A percentile compares a stretch with the other conserved stretches of the same genome.
These are phyloP conservation scores for Candida succiphila DNA, from an alignment of 805 yeast genomes.

Conservation along the genomic window DNA sequence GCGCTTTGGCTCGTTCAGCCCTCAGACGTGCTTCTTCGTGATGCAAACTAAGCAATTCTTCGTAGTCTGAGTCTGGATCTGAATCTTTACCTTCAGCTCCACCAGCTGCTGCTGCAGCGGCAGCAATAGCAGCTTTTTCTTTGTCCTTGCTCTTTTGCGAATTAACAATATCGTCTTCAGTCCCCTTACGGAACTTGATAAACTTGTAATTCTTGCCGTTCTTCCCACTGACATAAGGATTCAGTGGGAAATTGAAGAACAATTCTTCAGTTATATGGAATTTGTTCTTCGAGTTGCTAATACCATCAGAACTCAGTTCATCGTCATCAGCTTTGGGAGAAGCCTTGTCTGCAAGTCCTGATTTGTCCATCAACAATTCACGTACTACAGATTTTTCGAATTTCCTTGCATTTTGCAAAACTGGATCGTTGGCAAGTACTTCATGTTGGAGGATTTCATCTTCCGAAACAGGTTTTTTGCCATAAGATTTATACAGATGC, in stretches of 20 bases:
- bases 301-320: slow-evolving; percentile 2
- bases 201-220: slow-evolving; percentile 21
- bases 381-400: slow-evolving; percentile 7
- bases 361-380: slow-evolving; percentile 3
- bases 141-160: slow-evolving; percentile 15
- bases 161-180: slow-evolving; percentile 15
- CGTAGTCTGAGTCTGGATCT: slow-evolving; percentile 1
- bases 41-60: background rate
- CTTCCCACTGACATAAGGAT: slow-evolving; percentile 19
- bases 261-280: slow-evolving; percentile 13
- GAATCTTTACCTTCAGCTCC: background rate
- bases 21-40: slow-evolving; percentile 4
- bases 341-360: too few relatives aligned
- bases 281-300: too few relatives aligned
- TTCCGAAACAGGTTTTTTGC: background rate
- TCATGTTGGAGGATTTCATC: slow-evolving; percentile 1
- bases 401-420: slow-evolving; percentile 1
- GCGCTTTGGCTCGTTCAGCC: slow-evolving; percentile 8
- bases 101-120: background rate
- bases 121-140: background rate
- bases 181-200: slow-evolving; percentile 21
- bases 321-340: background rate
- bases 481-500: too few relatives aligned
- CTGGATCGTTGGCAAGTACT: too few relatives aligned
- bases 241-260: slow-evolving; percentile 20